These are phyloP conservation scores for Hypoxylon trugodes DNA, from an alignment of 495 filamentous ascomycete genomes.

Conservation along the genomic window DNA sequence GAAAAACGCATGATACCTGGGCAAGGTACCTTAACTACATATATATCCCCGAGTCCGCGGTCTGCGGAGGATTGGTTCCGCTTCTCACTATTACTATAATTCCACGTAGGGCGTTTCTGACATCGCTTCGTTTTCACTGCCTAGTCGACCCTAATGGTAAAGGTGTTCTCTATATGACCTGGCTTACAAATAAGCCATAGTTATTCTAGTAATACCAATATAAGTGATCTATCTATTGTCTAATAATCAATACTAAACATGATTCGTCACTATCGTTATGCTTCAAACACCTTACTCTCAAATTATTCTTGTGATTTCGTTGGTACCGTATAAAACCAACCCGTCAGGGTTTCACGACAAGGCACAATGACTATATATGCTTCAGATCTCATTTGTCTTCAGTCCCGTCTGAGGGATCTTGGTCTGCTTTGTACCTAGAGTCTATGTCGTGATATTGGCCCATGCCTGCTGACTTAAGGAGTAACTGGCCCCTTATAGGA, in stretches of 20 bases:
- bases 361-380: conserved; percentile 13
- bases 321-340: neutral
- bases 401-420: conserved; percentile 20
- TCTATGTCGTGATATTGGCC: conserved; percentile 37
- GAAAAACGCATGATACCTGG: too few relatives aligned
- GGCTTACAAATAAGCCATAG: too few relatives aligned
- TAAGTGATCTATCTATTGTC: too few relatives aligned
- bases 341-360: neutral
- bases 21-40: too few relatives aligned
- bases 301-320: neutral
- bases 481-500: conserved; percentile 24
- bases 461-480: conserved; percentile 20
- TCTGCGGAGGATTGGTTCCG: conserved; percentile 9
- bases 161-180: too few relatives aligned
- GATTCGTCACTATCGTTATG: too few relatives aligned
- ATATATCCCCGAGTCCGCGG: neutral
- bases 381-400: conserved; percentile 36
- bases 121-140: too few relatives aligned
- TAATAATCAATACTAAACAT: too few relatives aligned
- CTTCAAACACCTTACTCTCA: too few relatives aligned
- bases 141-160: too few relatives aligned
- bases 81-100: neutral
- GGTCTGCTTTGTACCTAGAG: conserved; percentile 37
- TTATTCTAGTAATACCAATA: too few relatives aligned
- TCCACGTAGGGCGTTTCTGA: too few relatives aligned